Evolutionary conservation across 2,329 filamentous ascomycete species (phyloP).

Genomic region (Ilyonectria mors-panacis): DNA sequence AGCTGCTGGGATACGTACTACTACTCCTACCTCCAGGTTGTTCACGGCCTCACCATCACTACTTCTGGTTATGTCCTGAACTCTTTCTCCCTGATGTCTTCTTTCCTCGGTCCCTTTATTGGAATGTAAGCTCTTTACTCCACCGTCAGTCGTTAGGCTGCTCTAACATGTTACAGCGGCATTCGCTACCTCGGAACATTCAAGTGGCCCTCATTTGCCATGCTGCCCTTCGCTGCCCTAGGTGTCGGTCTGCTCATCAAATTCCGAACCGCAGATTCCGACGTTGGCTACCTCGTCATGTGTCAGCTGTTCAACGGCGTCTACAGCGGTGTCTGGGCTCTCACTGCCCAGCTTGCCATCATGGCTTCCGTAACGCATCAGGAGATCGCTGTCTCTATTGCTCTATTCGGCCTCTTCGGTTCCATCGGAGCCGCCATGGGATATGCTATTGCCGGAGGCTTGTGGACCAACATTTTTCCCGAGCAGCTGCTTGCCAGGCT

Average conservation of each 20-base stretch:
- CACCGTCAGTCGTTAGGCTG: not conserved
- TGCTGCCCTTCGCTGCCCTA: conserved; percentile 57
- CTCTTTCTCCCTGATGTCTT: conserved; percentile 61
- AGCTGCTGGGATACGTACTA: conserved; percentile 65
- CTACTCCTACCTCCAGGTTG: conserved; percentile 65
- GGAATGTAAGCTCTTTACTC: conserved; percentile 53
- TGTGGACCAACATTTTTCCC: conserved; percentile 51
- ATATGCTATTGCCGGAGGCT: conserved; percentile 49
- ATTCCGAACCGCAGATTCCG: conserved; percentile 56
- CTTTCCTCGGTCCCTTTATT: conserved; percentile 62
- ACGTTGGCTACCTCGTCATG: conserved; percentile 65
- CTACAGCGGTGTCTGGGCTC: conserved; percentile 65
- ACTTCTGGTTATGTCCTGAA: conserved; percentile 61
- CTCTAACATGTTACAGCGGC: conserved; percentile 14
- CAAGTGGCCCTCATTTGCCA: conserved; percentile 59
- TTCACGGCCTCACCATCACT: conserved; percentile 57
- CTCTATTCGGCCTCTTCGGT: conserved; percentile 49
- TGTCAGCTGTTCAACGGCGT: conserved; percentile 69
- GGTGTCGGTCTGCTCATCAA: conserved; percentile 60
- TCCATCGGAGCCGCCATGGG: conserved; percentile 53
- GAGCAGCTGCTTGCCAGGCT: conserved; percentile 66
- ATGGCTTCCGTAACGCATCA: conserved; percentile 50
- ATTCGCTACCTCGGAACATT: conserved; percentile 45
- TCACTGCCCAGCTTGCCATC: conserved; percentile 47
- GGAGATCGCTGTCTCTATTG: conserved; percentile 52